Conservation (phyloP, 306 rosid species). For the Trifolium dubium region DNA sequence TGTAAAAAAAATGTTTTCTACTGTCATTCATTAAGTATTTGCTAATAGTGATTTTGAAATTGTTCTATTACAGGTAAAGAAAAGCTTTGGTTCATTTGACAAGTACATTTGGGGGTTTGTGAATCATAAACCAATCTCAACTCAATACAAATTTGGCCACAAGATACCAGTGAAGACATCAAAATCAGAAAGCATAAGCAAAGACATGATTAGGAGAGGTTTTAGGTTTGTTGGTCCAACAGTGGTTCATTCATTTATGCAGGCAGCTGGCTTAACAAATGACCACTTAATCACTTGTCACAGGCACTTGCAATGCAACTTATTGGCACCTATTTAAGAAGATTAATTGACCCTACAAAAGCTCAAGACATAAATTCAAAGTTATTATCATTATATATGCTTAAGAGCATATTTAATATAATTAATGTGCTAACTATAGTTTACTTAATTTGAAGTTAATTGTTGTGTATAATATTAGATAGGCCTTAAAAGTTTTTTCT, state of each 20-base stretch:
- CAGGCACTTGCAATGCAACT: constrained; percentile 79
- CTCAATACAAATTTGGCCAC: constrained; percentile 86
- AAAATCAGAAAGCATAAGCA: constrained; percentile 95
- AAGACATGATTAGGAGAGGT: constrained; percentile 92
- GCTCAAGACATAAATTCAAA: constrained; percentile 30
- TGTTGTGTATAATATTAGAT: constrained; percentile 63
- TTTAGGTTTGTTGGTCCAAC: constrained; percentile 93
- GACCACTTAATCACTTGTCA: constrained; percentile 90
- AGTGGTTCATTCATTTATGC: constrained; percentile 96
- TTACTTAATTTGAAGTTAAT: constrained; percentile 26
- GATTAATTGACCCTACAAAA: constrained; percentile 40
- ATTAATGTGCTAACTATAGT: constrained; percentile 59
- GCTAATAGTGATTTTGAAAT: constrained; percentile 35
- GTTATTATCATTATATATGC: constrained; percentile 28
- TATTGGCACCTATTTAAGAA: constrained; percentile 43
- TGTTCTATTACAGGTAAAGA: constrained; percentile 60
- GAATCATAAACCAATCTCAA: constrained; percentile 78
- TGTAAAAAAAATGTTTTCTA: no score
- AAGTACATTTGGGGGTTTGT: constrained; percentile 95
- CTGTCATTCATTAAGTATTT: neutral
- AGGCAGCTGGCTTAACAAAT: constrained; percentile 90
- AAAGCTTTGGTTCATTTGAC: constrained; percentile 77
- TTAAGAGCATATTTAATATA: constrained; percentile 45
- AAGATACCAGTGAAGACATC: constrained; percentile 96
- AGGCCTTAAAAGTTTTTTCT: constrained; percentile 19